Evolutionary conservation across 306 rosid species (phyloP).

Genomic region (Trifolium repens): DNA sequence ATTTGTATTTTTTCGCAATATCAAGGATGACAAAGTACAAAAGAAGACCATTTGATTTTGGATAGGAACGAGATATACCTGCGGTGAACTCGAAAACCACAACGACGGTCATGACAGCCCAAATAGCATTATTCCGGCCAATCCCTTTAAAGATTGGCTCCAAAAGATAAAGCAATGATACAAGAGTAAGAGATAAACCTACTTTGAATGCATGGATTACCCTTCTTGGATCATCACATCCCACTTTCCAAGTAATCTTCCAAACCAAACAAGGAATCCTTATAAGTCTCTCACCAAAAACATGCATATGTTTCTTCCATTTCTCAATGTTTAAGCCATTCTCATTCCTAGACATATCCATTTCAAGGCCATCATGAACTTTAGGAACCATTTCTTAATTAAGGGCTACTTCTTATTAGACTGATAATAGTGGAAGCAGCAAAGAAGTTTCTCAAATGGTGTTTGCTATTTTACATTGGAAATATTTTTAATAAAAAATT

Average conservation of each 20-base stretch:
- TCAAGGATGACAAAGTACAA: not conserved
- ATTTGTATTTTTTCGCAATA: not conserved
- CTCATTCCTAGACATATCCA: conserved; percentile 40
- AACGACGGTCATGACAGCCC: conserved; percentile 95
- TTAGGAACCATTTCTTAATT: conserved; percentile 51
- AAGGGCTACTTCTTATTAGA: not conserved
- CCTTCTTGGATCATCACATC: conserved; percentile 84
- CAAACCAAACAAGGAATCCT: conserved; percentile 46
- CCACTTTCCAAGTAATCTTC: conserved; percentile 63
- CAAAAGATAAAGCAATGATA: conserved; percentile 69
- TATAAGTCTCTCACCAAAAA: conserved; percentile 45
- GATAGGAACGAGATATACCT: conserved; percentile 47
- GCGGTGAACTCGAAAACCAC: conserved; percentile 94
- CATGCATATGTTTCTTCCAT: conserved; percentile 41
- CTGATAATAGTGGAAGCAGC: not conserved
- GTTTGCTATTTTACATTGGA: not conserved
- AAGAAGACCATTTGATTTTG: not conserved
- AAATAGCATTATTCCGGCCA: conserved; percentile 70
- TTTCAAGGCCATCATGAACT: conserved; percentile 54
- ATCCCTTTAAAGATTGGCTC: conserved; percentile 72
- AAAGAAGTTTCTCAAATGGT: conserved; percentile 19
- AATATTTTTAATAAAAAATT: not conserved
- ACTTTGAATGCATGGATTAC: conserved; percentile 82
- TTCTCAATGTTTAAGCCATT: not conserved
- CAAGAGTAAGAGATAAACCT: conserved; percentile 77